A percentile compares a stretch with the other conserved stretches of the same genome.
phyloP scores from a whole-genome alignment of 371 early-diverging fungal genomes.

The Lichtheimia ramosa region DNA sequence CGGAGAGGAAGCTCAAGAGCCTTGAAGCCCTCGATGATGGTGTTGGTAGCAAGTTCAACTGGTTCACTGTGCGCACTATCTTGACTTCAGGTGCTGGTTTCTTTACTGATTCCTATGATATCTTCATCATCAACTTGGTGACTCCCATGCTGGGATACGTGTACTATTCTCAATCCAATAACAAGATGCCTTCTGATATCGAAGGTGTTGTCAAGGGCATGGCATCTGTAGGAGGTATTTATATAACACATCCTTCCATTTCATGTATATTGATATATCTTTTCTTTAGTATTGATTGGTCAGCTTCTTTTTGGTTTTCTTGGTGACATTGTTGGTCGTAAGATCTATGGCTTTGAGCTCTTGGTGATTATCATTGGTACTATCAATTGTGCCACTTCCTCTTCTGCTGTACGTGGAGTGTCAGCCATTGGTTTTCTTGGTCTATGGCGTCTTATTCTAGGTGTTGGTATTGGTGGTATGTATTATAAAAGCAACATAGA shows the following conservation, averaged over 20 bases:
- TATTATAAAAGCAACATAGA: neutral
- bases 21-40: conserved; percentile 34
- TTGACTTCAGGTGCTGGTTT: conserved; percentile 86
- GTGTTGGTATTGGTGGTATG: conserved; percentile 78
- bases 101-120: conserved; percentile 89
- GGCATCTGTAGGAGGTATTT: conserved; percentile 72
- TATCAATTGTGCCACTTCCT: conserved; percentile 78
- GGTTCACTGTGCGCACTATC: conserved; percentile 83
- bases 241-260: too few relatives aligned
- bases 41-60: conserved; percentile 47
- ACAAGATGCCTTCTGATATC: conserved; percentile 60
- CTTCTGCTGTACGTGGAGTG: conserved; percentile 66
- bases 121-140: conserved; percentile 82
- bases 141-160: conserved; percentile 80
- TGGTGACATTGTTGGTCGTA: conserved; percentile 83
- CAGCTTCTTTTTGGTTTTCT: conserved; percentile 87
- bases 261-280: too few relatives aligned
- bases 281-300: conserved; percentile 65
- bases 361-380: conserved; percentile 79
- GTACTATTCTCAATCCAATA: conserved; percentile 56
- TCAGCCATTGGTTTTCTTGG: conserved; percentile 72
- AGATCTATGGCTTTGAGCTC: conserved; percentile 86
- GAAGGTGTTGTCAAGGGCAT: conserved; percentile 83
- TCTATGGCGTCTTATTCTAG: conserved; percentile 83
- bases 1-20: conserved; percentile 35